A percentile compares a stretch with the other conserved stretches of the same genome.
Evolutionary conservation across 163 green algal species (phyloP).

Genomic region (Volvox carteri): DNA sequence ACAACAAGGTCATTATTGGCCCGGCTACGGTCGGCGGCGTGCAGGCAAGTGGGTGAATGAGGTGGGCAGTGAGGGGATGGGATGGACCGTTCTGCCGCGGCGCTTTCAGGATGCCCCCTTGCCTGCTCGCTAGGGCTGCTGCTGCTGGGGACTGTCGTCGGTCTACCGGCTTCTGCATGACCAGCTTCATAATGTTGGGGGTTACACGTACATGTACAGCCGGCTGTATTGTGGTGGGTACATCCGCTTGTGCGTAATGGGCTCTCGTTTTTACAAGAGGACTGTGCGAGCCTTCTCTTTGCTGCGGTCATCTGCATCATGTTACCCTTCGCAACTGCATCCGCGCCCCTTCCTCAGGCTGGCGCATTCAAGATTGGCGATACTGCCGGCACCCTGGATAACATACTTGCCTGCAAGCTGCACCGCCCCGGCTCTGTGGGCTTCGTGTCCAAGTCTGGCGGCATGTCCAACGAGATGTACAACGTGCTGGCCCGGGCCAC

Average conservation of each 20-base stretch:
- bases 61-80: not conserved
- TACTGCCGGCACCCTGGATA: slow-evolving; percentile 95
- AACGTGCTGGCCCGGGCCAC: slow-evolving; percentile 93
- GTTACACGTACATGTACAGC: no score
- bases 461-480: slow-evolving; percentile 98
- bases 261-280: not conserved
- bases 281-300: no score
- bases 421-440: slow-evolving; percentile 92
- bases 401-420: slow-evolving; percentile 97
- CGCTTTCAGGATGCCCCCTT: no score
- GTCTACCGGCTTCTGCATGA: no score
- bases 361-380: slow-evolving; percentile 96
- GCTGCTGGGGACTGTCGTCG: no score
- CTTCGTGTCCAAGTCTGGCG: slow-evolving; percentile 95
- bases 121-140: no score
- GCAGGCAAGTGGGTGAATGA: slow-evolving; percentile 68
- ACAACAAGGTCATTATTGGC: slow-evolving; percentile 96
- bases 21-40: slow-evolving; percentile 95
- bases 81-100: not conserved
- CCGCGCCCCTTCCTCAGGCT: slow-evolving; percentile 71
- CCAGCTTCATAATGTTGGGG: no score
- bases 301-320: no score
- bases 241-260: not conserved
- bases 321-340: no score
- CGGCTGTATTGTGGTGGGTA: no score